Evolutionary conservation across 129 eudicot species (phyloP).

Genomic region (Flaveria robusta): DNA sequence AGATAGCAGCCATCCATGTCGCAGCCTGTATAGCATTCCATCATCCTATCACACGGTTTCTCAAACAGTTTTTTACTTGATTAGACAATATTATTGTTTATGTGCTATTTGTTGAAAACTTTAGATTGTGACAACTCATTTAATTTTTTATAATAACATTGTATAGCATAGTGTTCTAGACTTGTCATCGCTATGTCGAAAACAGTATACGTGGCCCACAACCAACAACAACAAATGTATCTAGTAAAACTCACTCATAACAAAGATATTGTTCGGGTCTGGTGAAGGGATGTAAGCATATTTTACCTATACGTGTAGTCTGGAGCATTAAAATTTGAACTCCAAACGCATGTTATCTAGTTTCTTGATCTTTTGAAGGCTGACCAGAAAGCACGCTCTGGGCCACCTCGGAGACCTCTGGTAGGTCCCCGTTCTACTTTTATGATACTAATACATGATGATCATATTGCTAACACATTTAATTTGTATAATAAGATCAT

Average conservation of each 20-base stretch:
- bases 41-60: conserved; percentile 40
- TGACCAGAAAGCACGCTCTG: not conserved
- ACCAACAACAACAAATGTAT: too few species aligned
- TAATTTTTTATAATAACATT: not conserved
- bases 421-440: too few species aligned
- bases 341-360: not conserved
- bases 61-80: conserved; percentile 11
- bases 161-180: not conserved
- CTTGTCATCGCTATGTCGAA: not conserved
- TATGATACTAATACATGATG: too few species aligned
- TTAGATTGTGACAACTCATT: not conserved
- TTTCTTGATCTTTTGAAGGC: not conserved
- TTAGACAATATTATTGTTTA: not conserved
- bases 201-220: not conserved
- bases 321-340: not conserved
- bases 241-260: too few species aligned
- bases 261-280: too few species aligned
- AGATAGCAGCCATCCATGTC: conserved; percentile 37
- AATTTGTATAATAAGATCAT: too few species aligned
- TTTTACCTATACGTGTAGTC: too few species aligned
- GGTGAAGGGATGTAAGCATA: too few species aligned
- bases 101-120: not conserved
- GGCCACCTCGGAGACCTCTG: not conserved
- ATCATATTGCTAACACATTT: too few species aligned
- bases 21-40: conserved; percentile 43